Base-by-base conservation (phyloP, 129 eudicot species). In the Calendula officinalis region DNA sequence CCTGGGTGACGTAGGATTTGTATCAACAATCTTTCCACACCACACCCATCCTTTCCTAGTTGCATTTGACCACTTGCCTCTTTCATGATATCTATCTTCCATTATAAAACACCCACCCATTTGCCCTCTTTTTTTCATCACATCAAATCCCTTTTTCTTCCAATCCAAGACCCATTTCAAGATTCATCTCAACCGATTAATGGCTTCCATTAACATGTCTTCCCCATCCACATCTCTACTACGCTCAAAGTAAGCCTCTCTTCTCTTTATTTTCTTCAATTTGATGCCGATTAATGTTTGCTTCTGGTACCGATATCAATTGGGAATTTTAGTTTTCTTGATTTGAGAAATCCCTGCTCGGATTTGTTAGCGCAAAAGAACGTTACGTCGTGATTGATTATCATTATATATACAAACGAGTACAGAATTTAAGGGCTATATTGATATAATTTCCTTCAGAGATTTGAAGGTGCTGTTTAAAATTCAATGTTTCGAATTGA, bases 151-250 rank as follows among this genome's bases (percentile, higher is more conserved):
- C 14, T 22, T 8, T 17, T 53, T 54, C 42, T 54, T 30, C 46
- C 42, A n/a, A 12, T 48, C 27, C 11, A 39, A 11, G 30, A 22
- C 41, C 43, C 62, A 17, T 11, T 16, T n/a, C n/a, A n/a, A n/a
- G n/a, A n/a, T n/a, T n/a, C n/a, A n/a, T n/a, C n/a, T n/a, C n/a
- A n/a, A n/a, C n/a, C n/a, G n/a, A n/a, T n/a, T n/a, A 1, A 12
- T 83, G 95, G 89, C 89, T 72, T 80, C 95, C 39, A 65, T 86
- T 30, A 77, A 72, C 17, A 68, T 77, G 47, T 83, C 86, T 72
- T 77, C 86, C 77, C 66, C 86, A 6, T 80, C 95, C 55, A 86
- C 86, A 12, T 48, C 86, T 71, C 67, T 80, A 14, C 63, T 85
- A 48, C 79, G 71, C 64, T 61, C 89, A 15, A 69, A 71, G 95